Percentiles rank a stretch among this genome's conserved stretches.
These are phyloP conservation scores for Pelargonium fulgidum DNA, from an alignment of 441 rosid genomes.

Conservation along the genomic window DNA sequence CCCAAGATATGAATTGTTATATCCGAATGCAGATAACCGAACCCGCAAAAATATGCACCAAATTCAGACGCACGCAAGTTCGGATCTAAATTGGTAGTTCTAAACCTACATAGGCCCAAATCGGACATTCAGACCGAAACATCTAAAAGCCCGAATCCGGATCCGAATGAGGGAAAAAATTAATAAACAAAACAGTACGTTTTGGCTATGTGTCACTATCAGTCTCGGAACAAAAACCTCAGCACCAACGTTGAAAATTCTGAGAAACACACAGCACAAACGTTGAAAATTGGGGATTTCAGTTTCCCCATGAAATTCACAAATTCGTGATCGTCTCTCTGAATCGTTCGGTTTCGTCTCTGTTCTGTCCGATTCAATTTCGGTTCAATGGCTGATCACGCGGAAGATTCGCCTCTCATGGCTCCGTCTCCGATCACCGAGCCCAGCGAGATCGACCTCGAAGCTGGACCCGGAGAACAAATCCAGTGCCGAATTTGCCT, in stretches of 20 bases:
- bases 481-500: constrained; percentile 99
- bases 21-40: too few relatives aligned
- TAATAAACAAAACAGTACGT: too few relatives aligned
- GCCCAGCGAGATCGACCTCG: constrained; percentile 87
- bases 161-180: too few relatives aligned
- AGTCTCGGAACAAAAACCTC: background rate
- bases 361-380: constrained; percentile 11
- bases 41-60: too few relatives aligned
- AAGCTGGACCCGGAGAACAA: constrained; percentile 92
- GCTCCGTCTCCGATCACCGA: constrained; percentile 66
- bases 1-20: too few relatives aligned
- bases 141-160: too few relatives aligned
- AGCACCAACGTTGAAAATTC: constrained; percentile 1
- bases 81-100: too few relatives aligned
- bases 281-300: background rate
- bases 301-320: constrained; percentile 1
- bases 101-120: too few relatives aligned
- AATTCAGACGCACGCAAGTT: too few relatives aligned
- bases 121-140: too few relatives aligned
- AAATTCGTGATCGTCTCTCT: background rate
- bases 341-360: background rate
- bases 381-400: constrained; percentile 52
- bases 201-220: background rate
- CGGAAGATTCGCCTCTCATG: constrained; percentile 65
- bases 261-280: background rate